Evolutionary conservation across 1,139 yeast species (phyloP), one percentile per base, ranked within the genome.

Genomic region (Taphrina sp.): DNA sequence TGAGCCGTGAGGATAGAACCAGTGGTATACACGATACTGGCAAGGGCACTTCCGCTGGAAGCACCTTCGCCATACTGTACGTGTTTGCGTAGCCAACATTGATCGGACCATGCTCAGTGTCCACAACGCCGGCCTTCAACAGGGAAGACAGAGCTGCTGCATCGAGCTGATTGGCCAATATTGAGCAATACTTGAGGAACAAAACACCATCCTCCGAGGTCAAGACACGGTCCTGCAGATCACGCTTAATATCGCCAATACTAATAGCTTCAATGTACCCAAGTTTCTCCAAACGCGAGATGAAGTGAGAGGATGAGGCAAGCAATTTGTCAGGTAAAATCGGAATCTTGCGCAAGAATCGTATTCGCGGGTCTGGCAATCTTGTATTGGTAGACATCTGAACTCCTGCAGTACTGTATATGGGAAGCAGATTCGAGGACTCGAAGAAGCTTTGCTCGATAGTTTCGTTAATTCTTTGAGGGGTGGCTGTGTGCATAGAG

Each of bases 331-430:
- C 60, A 2, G 69, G 67, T 2, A 72, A 60, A 20, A 70, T 58
- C 1, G 74, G 71, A 3, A 66, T 64, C 5, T 59, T 57, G 17
- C 66, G 63, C 43, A 72, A 59, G 42, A 72, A 67, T 5, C 63
- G 51, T 3, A 66, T 65, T 28, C 64, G 62, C 3, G 64, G 66
- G 1, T 61, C 61, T 47, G 71, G 64, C 2, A 70, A 57, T 10
- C 74, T 61, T 3, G 66, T 70, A 36, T 66, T 64, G 5, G 62
- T 57, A 3, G 72, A 68, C 2, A 69, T 63, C 41, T 63, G 58
- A 17, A 73, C 62, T 1, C 74, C 74, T 28, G 64, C 61, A 10
- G 67, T 64, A 0, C 72, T 64, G 2, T 73, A 71, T 3, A 72
- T 59, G 5, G 70, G 65, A 3, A 59, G 55, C 1, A 67, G 62